phyloP scores from a whole-genome alignment of 768 basidiomycete species.

The Serpula lacrymans region DNA sequence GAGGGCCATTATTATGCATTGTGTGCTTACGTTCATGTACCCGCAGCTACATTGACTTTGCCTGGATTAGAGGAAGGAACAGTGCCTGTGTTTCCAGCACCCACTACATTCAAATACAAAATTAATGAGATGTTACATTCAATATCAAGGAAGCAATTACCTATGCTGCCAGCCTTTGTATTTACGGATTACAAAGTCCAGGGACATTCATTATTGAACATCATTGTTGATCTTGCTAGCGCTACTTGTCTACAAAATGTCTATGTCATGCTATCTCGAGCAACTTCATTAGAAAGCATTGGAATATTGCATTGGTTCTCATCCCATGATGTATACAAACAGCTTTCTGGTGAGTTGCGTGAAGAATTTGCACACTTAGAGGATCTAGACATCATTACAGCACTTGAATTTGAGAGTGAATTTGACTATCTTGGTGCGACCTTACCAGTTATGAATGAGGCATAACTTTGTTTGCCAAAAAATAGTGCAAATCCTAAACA shows the following conservation, averaged over 20 bases:
- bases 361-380: too few species aligned
- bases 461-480: too few species aligned
- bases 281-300: conserved; percentile 15
- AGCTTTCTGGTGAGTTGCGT: too few species aligned
- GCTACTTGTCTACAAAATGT: conserved; percentile 14
- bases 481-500: too few species aligned
- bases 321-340: too few species aligned
- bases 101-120: background rate
- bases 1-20: background rate
- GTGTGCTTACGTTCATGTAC: background rate
- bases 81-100: background rate
- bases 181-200: conserved; percentile 28
- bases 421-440: too few species aligned
- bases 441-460: too few species aligned
- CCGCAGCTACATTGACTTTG: background rate
- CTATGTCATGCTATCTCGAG: conserved; percentile 29
- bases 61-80: background rate
- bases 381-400: too few species aligned
- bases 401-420: too few species aligned
- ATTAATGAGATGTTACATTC: too few species aligned
- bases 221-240: conserved; percentile 21
- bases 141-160: conserved; percentile 20
- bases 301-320: conserved; percentile 20
- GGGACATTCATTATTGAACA: conserved; percentile 17
- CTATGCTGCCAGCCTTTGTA: conserved; percentile 22